These are phyloP conservation scores for Talaromyces islandicus DNA, from an alignment of 2,329 filamentous ascomycete species.

Conservation along the genomic window DNA sequence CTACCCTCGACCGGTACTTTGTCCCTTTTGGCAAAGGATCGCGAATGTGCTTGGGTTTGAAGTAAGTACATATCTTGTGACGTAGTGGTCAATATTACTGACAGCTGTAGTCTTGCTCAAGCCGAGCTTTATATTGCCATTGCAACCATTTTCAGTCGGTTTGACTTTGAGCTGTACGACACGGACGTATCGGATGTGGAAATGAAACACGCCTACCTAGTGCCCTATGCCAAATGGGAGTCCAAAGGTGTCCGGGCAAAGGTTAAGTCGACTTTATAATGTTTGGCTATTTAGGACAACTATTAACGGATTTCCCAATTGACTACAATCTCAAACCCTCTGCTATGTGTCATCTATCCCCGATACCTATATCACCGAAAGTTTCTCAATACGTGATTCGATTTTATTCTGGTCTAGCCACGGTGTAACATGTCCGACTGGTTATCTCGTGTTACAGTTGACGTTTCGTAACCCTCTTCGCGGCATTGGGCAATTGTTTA, in stretches of 20 bases:
- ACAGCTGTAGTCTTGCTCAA: constrained; percentile 22
- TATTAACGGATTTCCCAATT: background rate
- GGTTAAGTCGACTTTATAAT: background rate
- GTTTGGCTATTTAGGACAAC: background rate
- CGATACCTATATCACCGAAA: background rate
- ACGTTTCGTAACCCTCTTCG: background rate
- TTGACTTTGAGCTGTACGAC: constrained; percentile 26
- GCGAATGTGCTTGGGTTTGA: constrained; percentile 31
- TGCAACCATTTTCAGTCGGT: constrained; percentile 23
- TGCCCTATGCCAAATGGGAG: constrained; percentile 4
- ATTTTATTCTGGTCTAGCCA: background rate
- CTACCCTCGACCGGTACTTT: constrained; percentile 20
- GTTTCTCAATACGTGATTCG: background rate
- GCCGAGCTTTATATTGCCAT: constrained; percentile 28
- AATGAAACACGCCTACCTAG: constrained; percentile 6
- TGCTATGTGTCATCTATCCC: background rate
- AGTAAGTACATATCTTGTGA: constrained; percentile 26
- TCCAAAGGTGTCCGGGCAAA: constrained; percentile 4
- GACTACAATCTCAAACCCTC: background rate
- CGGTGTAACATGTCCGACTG: background rate
- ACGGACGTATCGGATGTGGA: constrained; percentile 15
- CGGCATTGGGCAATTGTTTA: background rate
- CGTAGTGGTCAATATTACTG: background rate
- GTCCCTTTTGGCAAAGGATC: background rate
- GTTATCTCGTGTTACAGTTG: background rate